Conservation (phyloP, 257 asterid genomes). For the Solanum megistacrolobum region DNA sequence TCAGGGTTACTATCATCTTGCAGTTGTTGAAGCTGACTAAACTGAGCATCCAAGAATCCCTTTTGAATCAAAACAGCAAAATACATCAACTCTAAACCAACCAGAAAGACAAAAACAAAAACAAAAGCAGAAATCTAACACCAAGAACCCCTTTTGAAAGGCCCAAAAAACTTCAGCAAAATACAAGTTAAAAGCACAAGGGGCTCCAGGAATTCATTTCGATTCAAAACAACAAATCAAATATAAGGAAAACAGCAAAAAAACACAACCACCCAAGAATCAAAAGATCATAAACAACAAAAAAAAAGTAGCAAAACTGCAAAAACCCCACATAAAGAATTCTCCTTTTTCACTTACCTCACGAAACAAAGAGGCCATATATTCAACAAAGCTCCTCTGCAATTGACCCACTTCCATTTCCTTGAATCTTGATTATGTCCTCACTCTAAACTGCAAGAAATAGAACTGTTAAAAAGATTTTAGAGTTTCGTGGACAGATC, state of each 20-base stretch:
- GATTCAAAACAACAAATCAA: neutral
- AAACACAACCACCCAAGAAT: neutral
- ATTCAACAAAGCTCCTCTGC: conserved; percentile 66
- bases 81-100: neutral
- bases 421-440: neutral
- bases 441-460: neutral
- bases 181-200: neutral
- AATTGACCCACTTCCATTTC: conserved; percentile 54
- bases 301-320: neutral
- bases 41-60: conserved; percentile 81
- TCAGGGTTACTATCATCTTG: conserved; percentile 88
- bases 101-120: neutral
- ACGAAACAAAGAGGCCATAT: conserved; percentile 31
- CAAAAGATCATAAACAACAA: neutral
- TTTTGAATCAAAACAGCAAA: conserved; percentile 8
- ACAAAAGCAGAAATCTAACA: neutral
- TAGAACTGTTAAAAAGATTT: neutral
- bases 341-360: conserved; percentile 33
- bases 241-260: neutral
- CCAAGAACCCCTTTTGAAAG: neutral
- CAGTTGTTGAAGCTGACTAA: conserved; percentile 65
- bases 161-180: neutral
- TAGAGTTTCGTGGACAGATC: neutral
- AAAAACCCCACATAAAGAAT: neutral
- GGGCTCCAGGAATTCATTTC: neutral